These are phyloP conservation scores for Stephanocyclus meneghinianus DNA, from an alignment of 352 stramenopile species.

Conservation along the genomic window DNA sequence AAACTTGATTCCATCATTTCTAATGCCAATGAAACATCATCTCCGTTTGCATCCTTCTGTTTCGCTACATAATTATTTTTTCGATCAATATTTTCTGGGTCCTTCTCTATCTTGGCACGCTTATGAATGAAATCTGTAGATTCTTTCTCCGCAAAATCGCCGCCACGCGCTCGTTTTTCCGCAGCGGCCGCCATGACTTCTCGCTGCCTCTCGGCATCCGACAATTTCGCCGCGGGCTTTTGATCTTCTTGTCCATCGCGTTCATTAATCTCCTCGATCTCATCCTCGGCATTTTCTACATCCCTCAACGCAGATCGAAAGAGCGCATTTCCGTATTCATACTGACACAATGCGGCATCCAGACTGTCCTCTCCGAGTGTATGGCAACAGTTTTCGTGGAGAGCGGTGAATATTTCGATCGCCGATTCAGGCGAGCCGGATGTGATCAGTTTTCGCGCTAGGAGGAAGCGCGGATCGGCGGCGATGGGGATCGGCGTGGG, in stretches of 20 bases:
- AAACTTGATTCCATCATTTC: slow-evolving; percentile 79
- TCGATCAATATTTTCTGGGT: neutral
- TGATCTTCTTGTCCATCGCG: slow-evolving; percentile 5
- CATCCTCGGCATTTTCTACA: neutral
- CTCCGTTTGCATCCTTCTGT: slow-evolving; percentile 24
- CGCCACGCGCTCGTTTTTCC: slow-evolving; percentile 17
- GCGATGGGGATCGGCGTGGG: slow-evolving; percentile 26
- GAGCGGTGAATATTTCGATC: slow-evolving; percentile 42
- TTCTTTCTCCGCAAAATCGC: neutral
- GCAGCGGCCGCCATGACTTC: slow-evolving; percentile 25
- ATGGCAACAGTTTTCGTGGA: slow-evolving; percentile 49
- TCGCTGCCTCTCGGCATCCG: slow-evolving; percentile 11
- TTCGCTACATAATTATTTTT: neutral
- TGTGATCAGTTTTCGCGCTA: slow-evolving; percentile 50
- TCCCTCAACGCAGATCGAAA: slow-evolving; percentile 45
- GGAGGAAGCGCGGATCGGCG: slow-evolving; percentile 66
- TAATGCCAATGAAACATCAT: slow-evolving; percentile 56
- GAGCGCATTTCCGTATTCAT: slow-evolving; percentile 77
- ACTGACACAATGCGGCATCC: slow-evolving; percentile 63
- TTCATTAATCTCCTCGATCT: slow-evolving; percentile 1
- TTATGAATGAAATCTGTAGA: slow-evolving; percentile 13
- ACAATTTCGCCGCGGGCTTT: slow-evolving; percentile 14
- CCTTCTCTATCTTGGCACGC: slow-evolving; percentile 14
- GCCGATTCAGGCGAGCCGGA: slow-evolving; percentile 8
- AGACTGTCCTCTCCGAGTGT: slow-evolving; percentile 55